Conservation (phyloP, 192 early-diverging fungal genomes). For the Radiomyces spectabilis region DNA sequence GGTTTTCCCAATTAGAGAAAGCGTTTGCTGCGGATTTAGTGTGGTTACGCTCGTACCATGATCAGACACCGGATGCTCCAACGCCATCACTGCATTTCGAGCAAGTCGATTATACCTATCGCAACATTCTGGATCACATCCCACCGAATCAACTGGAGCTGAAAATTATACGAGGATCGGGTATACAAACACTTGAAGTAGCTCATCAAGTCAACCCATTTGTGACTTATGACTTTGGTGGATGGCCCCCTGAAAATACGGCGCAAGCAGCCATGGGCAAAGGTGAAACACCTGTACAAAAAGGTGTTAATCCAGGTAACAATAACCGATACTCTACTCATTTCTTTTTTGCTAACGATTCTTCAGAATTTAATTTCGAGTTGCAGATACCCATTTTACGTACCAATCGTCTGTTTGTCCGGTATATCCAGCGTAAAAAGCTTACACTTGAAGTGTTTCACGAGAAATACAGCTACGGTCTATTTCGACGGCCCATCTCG, state of each 20-base stretch:
- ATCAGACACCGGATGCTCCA: slow-evolving; percentile 16
- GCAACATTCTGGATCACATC: slow-evolving; percentile 38
- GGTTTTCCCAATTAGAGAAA: slow-evolving; percentile 59
- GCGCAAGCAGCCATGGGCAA: slow-evolving; percentile 47
- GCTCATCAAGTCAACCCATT: slow-evolving; percentile 53
- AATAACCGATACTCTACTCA: background rate
- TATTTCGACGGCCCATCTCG: slow-evolving; percentile 42
- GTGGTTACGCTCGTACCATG: slow-evolving; percentile 35
- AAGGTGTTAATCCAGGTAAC: slow-evolving; percentile 44
- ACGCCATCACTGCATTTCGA: slow-evolving; percentile 46
- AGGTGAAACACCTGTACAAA: slow-evolving; percentile 50
- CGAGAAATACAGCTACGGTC: slow-evolving; percentile 40
- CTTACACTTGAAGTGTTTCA: slow-evolving; percentile 64
- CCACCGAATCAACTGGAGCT: slow-evolving; percentile 61
- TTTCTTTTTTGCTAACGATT: slow-evolving; percentile 1
- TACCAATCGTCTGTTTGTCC: slow-evolving; percentile 44
- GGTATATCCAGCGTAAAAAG: slow-evolving; percentile 64
- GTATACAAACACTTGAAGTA: slow-evolving; percentile 47
- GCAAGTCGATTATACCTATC: slow-evolving; percentile 48
- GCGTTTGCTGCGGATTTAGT: slow-evolving; percentile 42
- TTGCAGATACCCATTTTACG: slow-evolving; percentile 54
- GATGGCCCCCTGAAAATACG: slow-evolving; percentile 60
- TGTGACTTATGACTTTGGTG: slow-evolving; percentile 61
- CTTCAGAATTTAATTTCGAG: slow-evolving; percentile 44
- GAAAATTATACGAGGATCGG: slow-evolving; percentile 45